A percentile compares a stretch with the other conserved stretches of the same genome.
Evolutionary conservation across 495 filamentous ascomycete genomes (phyloP).

Genomic region (Neurospora sp.): DNA sequence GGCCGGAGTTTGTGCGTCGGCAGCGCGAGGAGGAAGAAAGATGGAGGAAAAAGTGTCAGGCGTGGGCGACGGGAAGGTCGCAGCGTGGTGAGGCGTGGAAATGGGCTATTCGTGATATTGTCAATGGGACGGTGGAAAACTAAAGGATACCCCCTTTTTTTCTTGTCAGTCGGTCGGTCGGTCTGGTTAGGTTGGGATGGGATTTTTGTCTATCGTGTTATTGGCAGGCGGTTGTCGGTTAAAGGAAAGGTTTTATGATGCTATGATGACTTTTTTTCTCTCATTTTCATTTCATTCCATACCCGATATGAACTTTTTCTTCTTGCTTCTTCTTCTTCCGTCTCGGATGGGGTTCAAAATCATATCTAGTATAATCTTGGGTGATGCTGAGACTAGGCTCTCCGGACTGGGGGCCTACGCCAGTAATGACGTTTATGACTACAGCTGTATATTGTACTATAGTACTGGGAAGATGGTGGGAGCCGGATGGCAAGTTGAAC

Average conservation of each 20-base stretch:
- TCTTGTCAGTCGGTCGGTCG: background rate
- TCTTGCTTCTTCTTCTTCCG: background rate
- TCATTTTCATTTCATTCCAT: background rate
- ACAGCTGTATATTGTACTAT: background rate
- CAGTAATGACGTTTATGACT: background rate
- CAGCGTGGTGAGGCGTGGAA: conserved; percentile 36
- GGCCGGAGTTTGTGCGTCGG: conserved; percentile 81
- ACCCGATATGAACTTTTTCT: background rate
- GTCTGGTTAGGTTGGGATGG: background rate
- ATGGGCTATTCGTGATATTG: conserved; percentile 40
- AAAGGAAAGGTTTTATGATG: background rate
- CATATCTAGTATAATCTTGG: background rate
- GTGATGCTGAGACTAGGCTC: background rate
- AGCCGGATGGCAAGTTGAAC: background rate
- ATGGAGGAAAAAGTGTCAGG: conserved; percentile 75
- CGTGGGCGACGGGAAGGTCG: conserved; percentile 49
- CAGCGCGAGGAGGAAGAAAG: conserved; percentile 85
- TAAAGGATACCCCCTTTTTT: background rate
- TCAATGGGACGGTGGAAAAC: conserved; percentile 19
- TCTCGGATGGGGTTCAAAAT: background rate
- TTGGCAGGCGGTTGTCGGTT: background rate
- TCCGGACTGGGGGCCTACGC: background rate
- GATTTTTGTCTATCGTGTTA: background rate
- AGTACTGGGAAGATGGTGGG: background rate
- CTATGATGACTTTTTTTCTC: background rate